Base-by-base conservation (phyloP, 345 rosid genomes). In the Draba incana region DNA sequence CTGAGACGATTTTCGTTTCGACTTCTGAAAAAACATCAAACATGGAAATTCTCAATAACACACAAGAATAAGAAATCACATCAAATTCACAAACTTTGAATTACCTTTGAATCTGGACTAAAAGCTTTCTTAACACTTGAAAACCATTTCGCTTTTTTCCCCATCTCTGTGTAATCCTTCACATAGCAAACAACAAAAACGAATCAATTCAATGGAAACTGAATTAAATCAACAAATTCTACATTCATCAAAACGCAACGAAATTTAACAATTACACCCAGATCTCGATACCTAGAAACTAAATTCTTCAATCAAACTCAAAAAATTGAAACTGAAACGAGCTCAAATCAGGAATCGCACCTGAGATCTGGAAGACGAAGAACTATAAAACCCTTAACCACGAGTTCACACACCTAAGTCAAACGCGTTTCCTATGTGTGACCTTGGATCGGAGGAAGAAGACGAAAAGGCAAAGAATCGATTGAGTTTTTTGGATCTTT, bases 61-160 rank as follows among this genome's bases (percentile, higher is more conserved):
- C 8, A 52, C 2, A 1, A 12, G 43, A 44, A 51, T n/a, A 47
- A 11, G 2, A 30, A 11, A 11, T 41, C 38, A 53, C 81, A 65
- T 61, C 52, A 53, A 62, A 68, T 75, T 61, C 62, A 45, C 55
- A 58, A 77, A 48, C 78, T 38, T 41, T 5, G 20, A 27, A 31
- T 7, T 75, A 80, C 76, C 82, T 82, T 69, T 74, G 96, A 82
- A 11, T 87, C 84, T 10, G 96, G 91, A 70, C 92, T 87, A 69
- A 90, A 85, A 42, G 91, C 92, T 68, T 86, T 94, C 88, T 82
- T 94, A 57, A 94, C 86, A 47, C 79, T 82, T 30, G 96, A 83
- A 78, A 94, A 83, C 99, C 99, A 94, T 69, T 88, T 94, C 16
- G 91, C 96, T 75, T 91, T 90, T 71, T 74, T 85, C 53, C 99